Base-by-base conservation (phyloP, 768 basidiomycete species). In the Lactarius evosmus region DNA sequence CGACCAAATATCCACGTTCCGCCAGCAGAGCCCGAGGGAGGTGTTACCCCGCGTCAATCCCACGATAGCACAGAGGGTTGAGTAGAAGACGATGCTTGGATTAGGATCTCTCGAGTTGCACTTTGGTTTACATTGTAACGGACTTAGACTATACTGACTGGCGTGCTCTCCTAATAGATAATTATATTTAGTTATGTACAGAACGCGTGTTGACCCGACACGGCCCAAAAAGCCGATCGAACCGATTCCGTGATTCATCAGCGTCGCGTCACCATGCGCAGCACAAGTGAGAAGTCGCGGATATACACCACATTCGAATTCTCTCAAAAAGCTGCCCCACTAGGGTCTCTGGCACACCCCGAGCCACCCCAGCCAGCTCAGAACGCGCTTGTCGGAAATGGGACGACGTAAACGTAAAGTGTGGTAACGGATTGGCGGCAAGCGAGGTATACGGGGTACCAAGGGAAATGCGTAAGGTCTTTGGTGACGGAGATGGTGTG, bases 1-100 rank as follows among this genome's bases (percentile, higher is more conserved):
- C 60, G 66, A 40, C 68, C 68, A 53, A 52, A 64, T 54, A 62
- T 67, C 41, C 66, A 69, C 50, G 32, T 65, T n/a, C 54, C 32
- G 9, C 30, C 58, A 17, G 38, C 25, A 29, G 66, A 63, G 22
- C 60, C 56, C 1, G 67, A 68, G 53, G 17, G 49, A 1, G 44
- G 6, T 17, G 14, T 29, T 22, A n/a, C 46, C 3, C 56, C 34
- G 0, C 38, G 9, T 12, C 41, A 16, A 38, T 46, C 56, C 22
- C 33, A 34, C 34, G 25, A 22, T 12, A 22, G 51, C 25, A 38
- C 25, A 17, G 49, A 67, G 4, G 67, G 61, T 61, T 65, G 41
- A 62, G 49, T 36, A 29, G 32, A 40, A 27, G 40, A 27, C 27
- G 27, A 9, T 40, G 9, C 19, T 32, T 34, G 46, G 11, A 7